Base-by-base conservation (phyloP, 805 yeast species). In the Pichia nanzhaoensis region DNA sequence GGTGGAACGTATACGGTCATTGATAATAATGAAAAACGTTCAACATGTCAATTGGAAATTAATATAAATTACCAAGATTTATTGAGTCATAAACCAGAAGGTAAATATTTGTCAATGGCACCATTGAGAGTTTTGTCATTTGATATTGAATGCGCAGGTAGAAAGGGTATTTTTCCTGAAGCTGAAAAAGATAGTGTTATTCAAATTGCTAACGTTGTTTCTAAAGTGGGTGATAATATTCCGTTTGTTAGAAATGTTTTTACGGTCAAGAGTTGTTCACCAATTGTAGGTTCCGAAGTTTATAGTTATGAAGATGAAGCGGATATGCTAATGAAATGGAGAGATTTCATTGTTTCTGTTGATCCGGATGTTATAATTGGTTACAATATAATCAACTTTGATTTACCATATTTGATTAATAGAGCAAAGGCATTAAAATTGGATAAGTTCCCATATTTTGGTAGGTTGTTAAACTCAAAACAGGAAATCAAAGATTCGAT, bases 331-430 rank as follows among this genome's bases (percentile, higher is more conserved):
- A 65, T 74, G 68, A 75, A 73, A 36, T 93, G 99, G 99, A 76
- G 77, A 52, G 85, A 89, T 31, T 95, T 95, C 57, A 76, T 93
- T 12, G 81, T 79, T 5, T 75, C 80, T 48, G 84, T 79, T 6
- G 99, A 93, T 64, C 95, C 99, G 0, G 99, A 93, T 67, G 95
- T 93, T 41, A 84, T 93, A 35, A 93, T 95, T 55, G 99, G 99
- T 41, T 93, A 93, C 66, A 93, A 93, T 64, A 88, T 87, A 4
- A 77, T 95, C 31, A 95, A 95, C 60, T 93, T 93, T 61, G 99
- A 93, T 73, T 72, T 93, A 44, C 99, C 99, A 0, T 93, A 93
- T 59, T 68, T 93, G 37, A 67, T 93, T 30, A 91, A 91, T 59
- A 77, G 99, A 48, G 96, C 99, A 0, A 70, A 69, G 39, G 84